phyloP scores from a whole-genome alignment of 257 asterid genomes.

The Penstemon eatonii region DNA sequence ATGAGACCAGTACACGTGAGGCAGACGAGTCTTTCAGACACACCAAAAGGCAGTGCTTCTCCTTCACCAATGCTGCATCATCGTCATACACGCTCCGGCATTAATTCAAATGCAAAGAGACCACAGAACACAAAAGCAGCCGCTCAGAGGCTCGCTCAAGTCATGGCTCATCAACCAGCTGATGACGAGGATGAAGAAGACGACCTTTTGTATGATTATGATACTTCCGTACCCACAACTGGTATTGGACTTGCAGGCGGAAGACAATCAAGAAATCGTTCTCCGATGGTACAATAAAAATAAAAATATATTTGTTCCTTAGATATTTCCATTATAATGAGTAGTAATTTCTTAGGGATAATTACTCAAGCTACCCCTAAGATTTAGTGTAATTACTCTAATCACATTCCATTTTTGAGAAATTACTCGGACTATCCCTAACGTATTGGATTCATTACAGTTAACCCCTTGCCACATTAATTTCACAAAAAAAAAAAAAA shows the following conservation, averaged over 20 bases:
- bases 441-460: too few species aligned
- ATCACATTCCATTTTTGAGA: too few species aligned
- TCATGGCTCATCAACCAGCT: slow-evolving; percentile 73
- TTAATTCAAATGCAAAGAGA: slow-evolving; percentile 41
- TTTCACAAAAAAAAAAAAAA: too few species aligned
- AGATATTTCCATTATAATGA: neutral
- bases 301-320: neutral
- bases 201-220: slow-evolving; percentile 58
- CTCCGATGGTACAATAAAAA: slow-evolving; percentile 54
- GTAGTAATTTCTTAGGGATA: too few species aligned
- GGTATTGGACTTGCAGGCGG: slow-evolving; percentile 80
- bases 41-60: slow-evolving; percentile 17
- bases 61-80: slow-evolving; percentile 42
- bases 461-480: too few species aligned
- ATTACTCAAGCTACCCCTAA: too few species aligned
- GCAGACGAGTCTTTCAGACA: slow-evolving; percentile 24
- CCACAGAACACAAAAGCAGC: slow-evolving; percentile 85
- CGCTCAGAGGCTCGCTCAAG: slow-evolving; percentile 85
- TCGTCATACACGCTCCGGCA: slow-evolving; percentile 53
- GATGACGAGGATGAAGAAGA: slow-evolving; percentile 78
- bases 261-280: slow-evolving; percentile 49
- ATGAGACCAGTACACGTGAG: slow-evolving; percentile 30
- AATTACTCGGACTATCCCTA: too few species aligned
- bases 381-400: too few species aligned
- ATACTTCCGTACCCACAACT: slow-evolving; percentile 46